A percentile compares a stretch with the other conserved stretches of the same genome.
These are phyloP conservation scores for Marchantia polymorpha DNA, from an alignment of 225 moss, liverwort and hornwort species.

Conservation along the genomic window DNA sequence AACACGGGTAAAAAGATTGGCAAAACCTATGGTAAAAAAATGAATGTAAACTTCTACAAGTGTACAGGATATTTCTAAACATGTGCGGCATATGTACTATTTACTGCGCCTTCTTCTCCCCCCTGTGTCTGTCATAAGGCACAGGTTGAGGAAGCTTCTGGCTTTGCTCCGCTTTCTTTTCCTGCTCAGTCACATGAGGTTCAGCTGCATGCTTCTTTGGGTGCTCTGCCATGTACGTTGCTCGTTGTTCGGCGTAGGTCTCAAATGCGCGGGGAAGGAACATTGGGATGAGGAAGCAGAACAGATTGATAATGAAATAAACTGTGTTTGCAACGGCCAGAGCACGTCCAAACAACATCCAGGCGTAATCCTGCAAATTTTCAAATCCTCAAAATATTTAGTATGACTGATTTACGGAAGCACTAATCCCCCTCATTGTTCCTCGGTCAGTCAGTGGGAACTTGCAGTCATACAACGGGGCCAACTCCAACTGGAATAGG, in stretches of 20 bases:
- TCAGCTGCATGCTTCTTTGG: neutral
- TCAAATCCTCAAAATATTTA: no score
- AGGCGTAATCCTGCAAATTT: slow-evolving; percentile 48
- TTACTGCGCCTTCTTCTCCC: slow-evolving; percentile 17
- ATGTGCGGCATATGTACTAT: neutral
- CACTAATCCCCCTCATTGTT: no score
- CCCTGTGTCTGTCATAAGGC: neutral
- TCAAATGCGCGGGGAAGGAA: slow-evolving; percentile 85
- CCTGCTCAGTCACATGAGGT: slow-evolving; percentile 3
- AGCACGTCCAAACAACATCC: slow-evolving; percentile 65
- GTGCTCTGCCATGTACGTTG: neutral
- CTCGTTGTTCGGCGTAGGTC: slow-evolving; percentile 56
- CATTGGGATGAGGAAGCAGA: slow-evolving; percentile 78
- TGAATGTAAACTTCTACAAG: neutral
- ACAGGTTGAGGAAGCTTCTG: slow-evolving; percentile 6
- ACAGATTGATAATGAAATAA: slow-evolving; percentile 62
- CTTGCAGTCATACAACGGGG: no score
- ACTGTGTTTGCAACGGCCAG: slow-evolving; percentile 54
- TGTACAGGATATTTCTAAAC: slow-evolving; percentile 1
- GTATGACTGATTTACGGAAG: no score
- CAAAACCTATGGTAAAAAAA: no score
- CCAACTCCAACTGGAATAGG: no score
- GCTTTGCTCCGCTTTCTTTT: slow-evolving; percentile 26
- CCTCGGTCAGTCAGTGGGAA: no score
- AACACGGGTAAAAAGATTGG: no score